Conservation (phyloP, 352 stramenopile species). For the Pythium myriotylum region DNA sequence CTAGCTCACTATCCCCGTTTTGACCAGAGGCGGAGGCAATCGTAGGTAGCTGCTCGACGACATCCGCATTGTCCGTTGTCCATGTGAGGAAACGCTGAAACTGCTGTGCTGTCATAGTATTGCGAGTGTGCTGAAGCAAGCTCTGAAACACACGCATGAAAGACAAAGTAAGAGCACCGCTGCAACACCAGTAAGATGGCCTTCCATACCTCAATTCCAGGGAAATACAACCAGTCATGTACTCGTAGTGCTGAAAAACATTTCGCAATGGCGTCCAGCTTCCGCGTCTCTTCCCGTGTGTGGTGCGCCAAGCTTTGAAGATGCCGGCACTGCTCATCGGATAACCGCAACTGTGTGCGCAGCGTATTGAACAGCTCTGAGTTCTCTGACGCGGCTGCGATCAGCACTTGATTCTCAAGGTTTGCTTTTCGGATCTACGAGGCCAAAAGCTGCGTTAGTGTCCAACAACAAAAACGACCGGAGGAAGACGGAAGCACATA, state of each 20-base stretch:
- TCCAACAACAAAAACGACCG: background rate
- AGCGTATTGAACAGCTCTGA: slow-evolving; percentile 58
- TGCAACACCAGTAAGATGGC: background rate
- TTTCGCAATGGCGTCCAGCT: slow-evolving; percentile 84
- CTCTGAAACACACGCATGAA: slow-evolving; percentile 31
- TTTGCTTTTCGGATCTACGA: slow-evolving; percentile 80
- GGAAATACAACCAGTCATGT: slow-evolving; percentile 88
- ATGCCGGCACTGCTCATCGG: slow-evolving; percentile 65
- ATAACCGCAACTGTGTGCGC: slow-evolving; percentile 63
- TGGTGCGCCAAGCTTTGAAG: slow-evolving; percentile 47
- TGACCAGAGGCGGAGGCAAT: slow-evolving; percentile 14
- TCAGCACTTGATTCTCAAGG: slow-evolving; percentile 78
- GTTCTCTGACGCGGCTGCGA: slow-evolving; percentile 62
- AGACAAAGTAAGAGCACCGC: background rate
- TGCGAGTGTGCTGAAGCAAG: slow-evolving; percentile 74
- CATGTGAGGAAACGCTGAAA: slow-evolving; percentile 85
- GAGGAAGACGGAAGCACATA: slow-evolving; percentile 29
- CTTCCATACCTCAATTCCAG: slow-evolving; percentile 70
- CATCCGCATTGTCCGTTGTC: slow-evolving; percentile 71
- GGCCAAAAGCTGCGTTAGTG: background rate
- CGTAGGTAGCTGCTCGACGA: slow-evolving; percentile 75
- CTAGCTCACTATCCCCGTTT: slow-evolving; percentile 51
- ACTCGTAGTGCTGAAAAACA: slow-evolving; percentile 82
- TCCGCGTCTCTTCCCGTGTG: slow-evolving; percentile 67
- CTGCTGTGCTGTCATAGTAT: slow-evolving; percentile 79